Evolutionary conservation across 2,329 filamentous ascomycete species (phyloP).

Genomic region (Fusarium longipes): DNA sequence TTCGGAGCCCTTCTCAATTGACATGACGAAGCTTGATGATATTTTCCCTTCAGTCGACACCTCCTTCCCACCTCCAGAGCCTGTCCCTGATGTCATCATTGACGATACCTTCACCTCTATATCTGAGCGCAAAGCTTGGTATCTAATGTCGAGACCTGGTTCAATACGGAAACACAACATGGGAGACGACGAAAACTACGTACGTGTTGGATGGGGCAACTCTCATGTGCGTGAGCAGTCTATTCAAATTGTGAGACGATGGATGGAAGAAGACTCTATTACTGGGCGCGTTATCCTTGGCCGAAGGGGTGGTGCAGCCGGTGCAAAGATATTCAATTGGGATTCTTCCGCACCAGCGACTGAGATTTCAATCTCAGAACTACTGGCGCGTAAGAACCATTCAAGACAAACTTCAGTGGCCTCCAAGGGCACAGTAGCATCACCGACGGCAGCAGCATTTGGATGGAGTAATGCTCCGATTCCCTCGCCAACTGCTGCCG

Average conservation of each 20-base stretch:
- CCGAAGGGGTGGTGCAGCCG: constrained; percentile 54
- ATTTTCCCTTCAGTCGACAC: constrained; percentile 48
- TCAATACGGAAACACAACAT: constrained; percentile 67
- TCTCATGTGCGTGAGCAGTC: constrained; percentile 66
- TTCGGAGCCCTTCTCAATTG: constrained; percentile 45
- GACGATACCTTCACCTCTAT: constrained; percentile 65
- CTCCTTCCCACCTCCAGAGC: constrained; percentile 47
- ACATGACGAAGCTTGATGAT: constrained; percentile 50
- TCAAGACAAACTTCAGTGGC: constrained; percentile 42
- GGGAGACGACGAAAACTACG: constrained; percentile 70
- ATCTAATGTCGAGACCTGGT: constrained; percentile 70
- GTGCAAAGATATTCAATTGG: constrained; percentile 70
- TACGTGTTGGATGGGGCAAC: constrained; percentile 67
- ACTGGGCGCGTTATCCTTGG: constrained; percentile 59
- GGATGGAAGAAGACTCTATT: constrained; percentile 74
- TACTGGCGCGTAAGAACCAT: constrained; percentile 48
- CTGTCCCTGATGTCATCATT: constrained; percentile 60
- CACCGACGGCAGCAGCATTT: constrained; percentile 48
- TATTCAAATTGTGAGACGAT: constrained; percentile 69
- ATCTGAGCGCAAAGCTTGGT: constrained; percentile 72
- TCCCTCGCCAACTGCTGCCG: constrained; percentile 32
- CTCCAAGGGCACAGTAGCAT: constrained; percentile 38
- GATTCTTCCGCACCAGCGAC: constrained; percentile 64
- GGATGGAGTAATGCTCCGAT: constrained; percentile 46
- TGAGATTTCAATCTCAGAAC: constrained; percentile 59